Conservation (phyloP, 192 early-diverging fungal genomes). For the Nowakowskiella sp. region DNA sequence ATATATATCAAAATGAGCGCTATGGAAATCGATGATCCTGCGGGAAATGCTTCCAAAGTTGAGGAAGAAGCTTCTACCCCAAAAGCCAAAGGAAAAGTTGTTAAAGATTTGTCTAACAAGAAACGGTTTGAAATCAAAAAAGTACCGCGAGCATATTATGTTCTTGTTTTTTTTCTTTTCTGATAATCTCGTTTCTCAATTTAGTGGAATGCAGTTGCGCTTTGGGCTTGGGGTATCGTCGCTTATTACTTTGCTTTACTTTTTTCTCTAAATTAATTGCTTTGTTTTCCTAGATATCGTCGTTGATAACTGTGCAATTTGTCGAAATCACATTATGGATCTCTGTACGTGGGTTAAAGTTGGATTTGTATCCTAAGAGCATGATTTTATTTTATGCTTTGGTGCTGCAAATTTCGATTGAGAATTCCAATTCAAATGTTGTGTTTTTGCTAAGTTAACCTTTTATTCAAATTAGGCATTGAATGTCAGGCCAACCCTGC, state of each 20-base stretch:
- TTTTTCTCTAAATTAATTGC: conserved; percentile 1
- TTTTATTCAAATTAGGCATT: conserved; percentile 67
- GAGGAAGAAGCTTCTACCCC: too few species aligned
- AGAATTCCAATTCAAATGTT: neutral
- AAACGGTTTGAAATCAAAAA: conserved; percentile 95
- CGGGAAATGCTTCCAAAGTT: too few species aligned
- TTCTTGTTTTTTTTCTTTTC: neutral
- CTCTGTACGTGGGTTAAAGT: conserved; percentile 56
- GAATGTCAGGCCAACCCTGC: conserved; percentile 98
- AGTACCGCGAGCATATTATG: conserved; percentile 30
- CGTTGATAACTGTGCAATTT: conserved; percentile 97
- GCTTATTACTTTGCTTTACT: neutral
- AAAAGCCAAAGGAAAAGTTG: too few species aligned
- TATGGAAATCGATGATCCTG: too few species aligned
- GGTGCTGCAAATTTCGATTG: neutral
- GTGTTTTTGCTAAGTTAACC: neutral
- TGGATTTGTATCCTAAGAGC: neutral
- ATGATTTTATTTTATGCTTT: neutral
- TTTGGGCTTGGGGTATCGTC: conserved; percentile 91
- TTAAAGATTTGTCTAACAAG: too few species aligned
- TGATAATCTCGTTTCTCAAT: too few species aligned
- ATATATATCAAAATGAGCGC: too few species aligned
- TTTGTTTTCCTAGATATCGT: conserved; percentile 67
- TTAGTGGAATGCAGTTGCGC: conserved; percentile 96
- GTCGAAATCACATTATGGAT: conserved; percentile 99